Base-by-base conservation (phyloP, 495 filamentous ascomycete genomes). In the Podospora pseudocomata region DNA sequence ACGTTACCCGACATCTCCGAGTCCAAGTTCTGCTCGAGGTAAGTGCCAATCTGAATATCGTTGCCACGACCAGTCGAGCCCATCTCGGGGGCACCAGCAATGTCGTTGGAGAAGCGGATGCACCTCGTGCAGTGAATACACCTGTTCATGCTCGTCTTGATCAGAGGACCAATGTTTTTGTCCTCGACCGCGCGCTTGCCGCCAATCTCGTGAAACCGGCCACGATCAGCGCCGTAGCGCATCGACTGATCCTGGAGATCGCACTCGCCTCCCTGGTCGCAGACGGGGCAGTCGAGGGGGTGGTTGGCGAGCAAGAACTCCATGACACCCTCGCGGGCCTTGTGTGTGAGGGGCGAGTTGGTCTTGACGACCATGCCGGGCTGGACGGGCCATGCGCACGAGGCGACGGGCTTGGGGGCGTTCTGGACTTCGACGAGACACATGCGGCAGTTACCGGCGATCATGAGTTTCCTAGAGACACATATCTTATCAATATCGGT, bases 141-240 rank as follows among this genome's bases (percentile, higher is more conserved):
- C 75, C 95, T 85, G 83, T 98, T 99, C 95, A 99, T 99, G n/a
- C 96, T 98, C 18, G 95, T 99, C 85, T 99, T 99, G 78, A 99
- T 90, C 67, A 99, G 79, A n/a, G 95, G 95, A 6, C 95, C 95
- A 71, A 99, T 97, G 76, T 98, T 98, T 86, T 99, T 99, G 79
- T 99, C 95, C 83, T 99, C 95, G 34, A 97, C 93, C 5, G 92
- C 95, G 79, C 95, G 91, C 86, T 99, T 99, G 72, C 95, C 95
- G 57, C 86, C 88, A 70, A 92, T 82, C 82, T 99, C 95, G 79
- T 99, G 95, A 81, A 99, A 99, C 71, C 95, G 90, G 63, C 95
- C 95, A 71, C 95, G 87, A 79, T 99, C 95, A 62, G 91, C 92
- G 72, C 95, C 95, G 79, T 98, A 99, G 74, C 95, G 86, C 95